A percentile compares a stretch with the other conserved stretches of the same genome.
phyloP scores from a whole-genome alignment of 1,284 basidiomycete species.

The Laetiporus sulphureus region DNA sequence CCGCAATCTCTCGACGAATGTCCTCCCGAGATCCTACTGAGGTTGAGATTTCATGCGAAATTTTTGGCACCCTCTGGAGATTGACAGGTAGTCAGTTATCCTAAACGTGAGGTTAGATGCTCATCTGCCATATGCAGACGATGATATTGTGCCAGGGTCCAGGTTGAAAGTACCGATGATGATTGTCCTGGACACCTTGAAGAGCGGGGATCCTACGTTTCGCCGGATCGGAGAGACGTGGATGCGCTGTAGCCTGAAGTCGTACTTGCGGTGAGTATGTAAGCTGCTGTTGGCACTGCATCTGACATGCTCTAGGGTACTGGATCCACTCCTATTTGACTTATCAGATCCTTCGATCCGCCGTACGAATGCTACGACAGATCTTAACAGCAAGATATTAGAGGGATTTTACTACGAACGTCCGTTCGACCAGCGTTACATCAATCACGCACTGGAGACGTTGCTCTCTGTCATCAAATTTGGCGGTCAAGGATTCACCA shows the following conservation, averaged over 20 bases:
- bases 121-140: constrained; percentile 47
- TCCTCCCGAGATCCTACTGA: constrained; percentile 42
- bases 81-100: constrained; percentile 53
- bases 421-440: constrained; percentile 72
- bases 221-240: constrained; percentile 86
- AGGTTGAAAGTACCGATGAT: constrained; percentile 82
- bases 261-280: constrained; percentile 71
- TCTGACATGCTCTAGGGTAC: constrained; percentile 36
- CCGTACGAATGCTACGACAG: constrained; percentile 40
- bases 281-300: constrained; percentile 5
- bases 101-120: neutral
- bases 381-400: constrained; percentile 60
- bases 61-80: constrained; percentile 91
- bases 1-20: constrained; percentile 69
- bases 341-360: constrained; percentile 66
- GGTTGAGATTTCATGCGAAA: constrained; percentile 65
- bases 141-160: constrained; percentile 74
- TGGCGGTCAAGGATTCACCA: constrained; percentile 83
- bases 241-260: constrained; percentile 92
- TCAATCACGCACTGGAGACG: constrained; percentile 69
- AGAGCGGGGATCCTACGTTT: constrained; percentile 64
- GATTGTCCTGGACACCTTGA: constrained; percentile 79
- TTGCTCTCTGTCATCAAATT: constrained; percentile 76
- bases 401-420: constrained; percentile 63
- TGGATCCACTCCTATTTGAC: constrained; percentile 83